phyloP scores from a whole-genome alignment of 257 asterid genomes.

The Nicotiana attenuata region DNA sequence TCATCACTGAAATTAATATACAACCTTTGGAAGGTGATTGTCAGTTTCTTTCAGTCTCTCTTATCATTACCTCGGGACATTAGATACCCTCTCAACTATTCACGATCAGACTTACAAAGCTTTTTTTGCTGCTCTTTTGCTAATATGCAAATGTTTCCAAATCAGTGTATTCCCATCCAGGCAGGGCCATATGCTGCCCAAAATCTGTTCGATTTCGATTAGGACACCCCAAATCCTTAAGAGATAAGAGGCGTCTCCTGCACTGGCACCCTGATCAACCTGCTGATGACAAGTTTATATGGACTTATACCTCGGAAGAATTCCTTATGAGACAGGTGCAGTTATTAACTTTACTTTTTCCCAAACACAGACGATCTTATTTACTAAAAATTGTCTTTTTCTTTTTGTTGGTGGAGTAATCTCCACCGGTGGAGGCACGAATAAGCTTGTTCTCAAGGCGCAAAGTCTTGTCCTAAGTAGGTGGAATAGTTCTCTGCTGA shows the following conservation, averaged over 20 bases:
- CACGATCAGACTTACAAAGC: neutral
- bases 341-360: neutral
- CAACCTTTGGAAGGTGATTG: constrained; percentile 76
- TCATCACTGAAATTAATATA: constrained; percentile 58
- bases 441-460: neutral
- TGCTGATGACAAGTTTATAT: constrained; percentile 62
- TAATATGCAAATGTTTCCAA: neutral
- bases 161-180: constrained; percentile 60
- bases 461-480: neutral
- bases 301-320: constrained; percentile 73
- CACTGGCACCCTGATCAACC: constrained; percentile 31
- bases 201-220: constrained; percentile 53
- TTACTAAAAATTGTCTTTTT: neutral
- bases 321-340: constrained; percentile 66
- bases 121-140: neutral
- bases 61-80: neutral
- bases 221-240: constrained; percentile 50
- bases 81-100: neutral
- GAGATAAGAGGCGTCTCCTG: constrained; percentile 26
- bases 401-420: neutral
- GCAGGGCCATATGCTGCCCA: constrained; percentile 63
- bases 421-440: neutral
- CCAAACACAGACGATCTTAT: neutral
- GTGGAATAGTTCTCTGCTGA: neutral
- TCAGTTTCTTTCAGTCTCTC: constrained; percentile 2